Percentiles rank a stretch among this genome's conserved stretches.
phyloP scores from a whole-genome alignment of 768 basidiomycete genomes.

The Rubroboletus satanas region DNA sequence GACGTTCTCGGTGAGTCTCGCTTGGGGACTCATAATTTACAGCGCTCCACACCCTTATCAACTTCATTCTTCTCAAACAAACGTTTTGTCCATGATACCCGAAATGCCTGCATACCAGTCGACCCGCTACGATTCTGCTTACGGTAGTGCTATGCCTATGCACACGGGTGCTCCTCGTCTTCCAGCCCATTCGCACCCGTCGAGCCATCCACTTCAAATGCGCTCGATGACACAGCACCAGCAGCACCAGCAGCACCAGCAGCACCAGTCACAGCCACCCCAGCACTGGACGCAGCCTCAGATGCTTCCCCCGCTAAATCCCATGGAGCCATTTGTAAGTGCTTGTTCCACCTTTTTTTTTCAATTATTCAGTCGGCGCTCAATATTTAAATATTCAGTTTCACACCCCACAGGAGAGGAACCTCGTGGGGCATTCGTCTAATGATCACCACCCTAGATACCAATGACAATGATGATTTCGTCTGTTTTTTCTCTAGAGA shows the following conservation, averaged over 20 bases:
- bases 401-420: constrained; percentile 44
- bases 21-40: constrained; percentile 17
- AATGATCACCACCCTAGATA: constrained; percentile 50
- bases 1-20: neutral
- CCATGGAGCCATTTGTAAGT: constrained; percentile 66
- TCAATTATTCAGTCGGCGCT: constrained; percentile 6
- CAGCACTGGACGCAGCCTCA: constrained; percentile 54
- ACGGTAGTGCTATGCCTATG: constrained; percentile 34
- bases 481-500: constrained; percentile 32
- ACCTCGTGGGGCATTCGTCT: constrained; percentile 45
- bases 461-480: constrained; percentile 40
- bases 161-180: constrained; percentile 37
- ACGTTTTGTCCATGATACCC: constrained; percentile 54
- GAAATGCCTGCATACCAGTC: constrained; percentile 52
- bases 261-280: constrained; percentile 32
- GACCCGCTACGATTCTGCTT: constrained; percentile 49
- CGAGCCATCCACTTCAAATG: constrained; percentile 39
- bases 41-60: constrained; percentile 46
- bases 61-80: constrained; percentile 38
- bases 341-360: neutral
- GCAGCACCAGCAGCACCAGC: constrained; percentile 29
- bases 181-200: constrained; percentile 28
- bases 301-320: constrained; percentile 44
- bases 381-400: constrained; percentile 8
- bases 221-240: constrained; percentile 44